Percentiles rank a stretch among this genome's conserved stretches.
These are phyloP conservation scores for Moricandia arvensis DNA, from an alignment of 345 rosid genomes.

Conservation along the genomic window DNA sequence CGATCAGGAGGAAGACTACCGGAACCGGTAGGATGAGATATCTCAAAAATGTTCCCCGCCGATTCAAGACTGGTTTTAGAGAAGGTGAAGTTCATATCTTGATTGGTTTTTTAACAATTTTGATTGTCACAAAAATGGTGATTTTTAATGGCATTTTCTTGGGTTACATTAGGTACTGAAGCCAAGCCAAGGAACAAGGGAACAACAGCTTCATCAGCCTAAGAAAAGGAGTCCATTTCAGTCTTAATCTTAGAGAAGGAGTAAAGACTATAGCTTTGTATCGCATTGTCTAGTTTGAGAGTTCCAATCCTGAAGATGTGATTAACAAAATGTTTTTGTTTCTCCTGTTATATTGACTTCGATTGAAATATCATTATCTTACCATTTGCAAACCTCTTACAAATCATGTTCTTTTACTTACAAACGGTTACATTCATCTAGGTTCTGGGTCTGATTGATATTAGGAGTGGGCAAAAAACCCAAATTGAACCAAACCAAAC, in stretches of 20 bases:
- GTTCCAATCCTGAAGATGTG: not conserved
- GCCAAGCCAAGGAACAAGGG: slow-evolving; percentile 85
- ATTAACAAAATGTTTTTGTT: too few relatives aligned
- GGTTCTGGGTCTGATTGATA: too few relatives aligned
- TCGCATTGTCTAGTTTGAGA: not conserved
- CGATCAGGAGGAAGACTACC: slow-evolving; percentile 93
- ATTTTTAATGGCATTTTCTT: not conserved
- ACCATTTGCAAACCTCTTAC: too few relatives aligned
- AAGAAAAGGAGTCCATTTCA: too few relatives aligned
- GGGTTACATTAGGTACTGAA: slow-evolving; percentile 54
- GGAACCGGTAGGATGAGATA: slow-evolving; percentile 96
- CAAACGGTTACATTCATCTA: too few relatives aligned
- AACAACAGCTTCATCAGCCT: slow-evolving; percentile 62
- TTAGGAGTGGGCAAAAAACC: too few relatives aligned
- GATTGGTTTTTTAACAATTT: slow-evolving; percentile 37
- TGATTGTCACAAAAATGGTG: not conserved
- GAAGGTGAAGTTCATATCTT: slow-evolving; percentile 47
- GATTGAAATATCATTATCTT: too few relatives aligned
- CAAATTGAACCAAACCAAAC: too few relatives aligned
- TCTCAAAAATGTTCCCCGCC: slow-evolving; percentile 74
- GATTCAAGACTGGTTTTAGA: slow-evolving; percentile 89
- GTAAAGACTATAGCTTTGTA: not conserved
- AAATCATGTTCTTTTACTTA: too few relatives aligned
- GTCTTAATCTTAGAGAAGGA: not conserved
- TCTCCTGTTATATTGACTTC: not conserved